Evolutionary conservation across 2,329 filamentous ascomycete species (phyloP).

Genomic region (Zymoseptoria brevis): DNA sequence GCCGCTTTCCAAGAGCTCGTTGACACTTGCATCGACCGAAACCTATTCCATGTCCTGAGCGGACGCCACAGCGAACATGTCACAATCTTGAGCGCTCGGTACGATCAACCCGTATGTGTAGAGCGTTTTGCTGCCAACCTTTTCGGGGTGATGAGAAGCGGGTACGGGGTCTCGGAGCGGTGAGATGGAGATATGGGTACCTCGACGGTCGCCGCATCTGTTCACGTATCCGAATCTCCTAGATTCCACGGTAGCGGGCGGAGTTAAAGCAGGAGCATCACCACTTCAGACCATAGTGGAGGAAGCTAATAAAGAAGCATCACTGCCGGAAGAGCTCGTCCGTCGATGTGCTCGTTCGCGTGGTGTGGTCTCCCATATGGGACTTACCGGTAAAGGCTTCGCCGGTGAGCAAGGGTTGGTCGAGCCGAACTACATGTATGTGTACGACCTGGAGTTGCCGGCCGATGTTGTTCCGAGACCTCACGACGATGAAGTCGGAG

Average conservation of each 20-base stretch:
- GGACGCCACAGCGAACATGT: slow-evolving; percentile 75
- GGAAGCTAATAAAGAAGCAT: slow-evolving; percentile 84
- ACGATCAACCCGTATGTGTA: slow-evolving; percentile 58
- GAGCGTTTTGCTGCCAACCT: slow-evolving; percentile 65
- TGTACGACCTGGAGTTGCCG: slow-evolving; percentile 78
- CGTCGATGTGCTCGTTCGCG: slow-evolving; percentile 48
- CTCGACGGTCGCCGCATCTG: slow-evolving; percentile 65
- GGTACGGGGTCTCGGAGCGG: slow-evolving; percentile 49
- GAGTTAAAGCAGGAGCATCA: slow-evolving; percentile 70
- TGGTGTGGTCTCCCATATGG: slow-evolving; percentile 74
- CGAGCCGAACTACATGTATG: slow-evolving; percentile 82
- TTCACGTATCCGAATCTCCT: slow-evolving; percentile 80
- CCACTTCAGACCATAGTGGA: slow-evolving; percentile 75
- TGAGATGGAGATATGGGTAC: slow-evolving; percentile 68
- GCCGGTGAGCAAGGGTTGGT: slow-evolving; percentile 73
- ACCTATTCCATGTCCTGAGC: slow-evolving; percentile 61
- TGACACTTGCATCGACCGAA: slow-evolving; percentile 34
- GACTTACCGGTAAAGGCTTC: slow-evolving; percentile 63
- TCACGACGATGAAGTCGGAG: slow-evolving; percentile 79
- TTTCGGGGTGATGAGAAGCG: slow-evolving; percentile 67
- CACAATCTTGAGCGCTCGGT: slow-evolving; percentile 58
- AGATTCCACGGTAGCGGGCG: slow-evolving; percentile 86
- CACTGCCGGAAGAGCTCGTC: slow-evolving; percentile 61
- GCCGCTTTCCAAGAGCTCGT: slow-evolving; percentile 59
- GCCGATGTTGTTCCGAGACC: slow-evolving; percentile 60